phyloP scores from a whole-genome alignment of 1,139 yeast species.

The Sugiyamaella grinbergsii region DNA sequence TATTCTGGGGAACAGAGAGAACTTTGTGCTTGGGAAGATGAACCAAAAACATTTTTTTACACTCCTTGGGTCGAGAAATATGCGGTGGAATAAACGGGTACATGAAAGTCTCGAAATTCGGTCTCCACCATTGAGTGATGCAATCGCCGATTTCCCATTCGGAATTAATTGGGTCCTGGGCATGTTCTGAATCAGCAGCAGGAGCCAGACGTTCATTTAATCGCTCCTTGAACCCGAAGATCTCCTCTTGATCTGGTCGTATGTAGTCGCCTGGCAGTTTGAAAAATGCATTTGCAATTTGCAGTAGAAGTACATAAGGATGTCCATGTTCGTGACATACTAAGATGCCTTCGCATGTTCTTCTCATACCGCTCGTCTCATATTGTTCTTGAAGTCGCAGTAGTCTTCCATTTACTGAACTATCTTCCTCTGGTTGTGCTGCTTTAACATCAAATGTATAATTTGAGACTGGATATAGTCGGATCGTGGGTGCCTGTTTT shows the following conservation, averaged over 20 bases:
- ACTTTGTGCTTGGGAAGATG: constrained; percentile 39
- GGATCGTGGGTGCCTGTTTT: constrained; percentile 34
- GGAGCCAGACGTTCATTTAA: constrained; percentile 31
- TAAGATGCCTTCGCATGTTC: constrained; percentile 43
- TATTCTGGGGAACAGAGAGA: constrained; percentile 39
- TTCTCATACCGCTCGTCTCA: constrained; percentile 40
- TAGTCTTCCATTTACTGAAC: constrained; percentile 37
- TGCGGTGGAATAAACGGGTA: constrained; percentile 46
- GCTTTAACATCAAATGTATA: constrained; percentile 42
- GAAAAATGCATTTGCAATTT: constrained; percentile 39
- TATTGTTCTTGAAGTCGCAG: constrained; percentile 40
- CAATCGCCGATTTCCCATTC: constrained; percentile 43
- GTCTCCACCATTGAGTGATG: constrained; percentile 47
- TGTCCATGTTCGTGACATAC: constrained; percentile 44
- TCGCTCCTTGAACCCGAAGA: constrained; percentile 36
- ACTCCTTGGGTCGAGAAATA: constrained; percentile 43
- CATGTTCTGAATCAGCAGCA: constrained; percentile 8
- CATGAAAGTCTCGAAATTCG: constrained; percentile 41
- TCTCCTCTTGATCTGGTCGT: constrained; percentile 40
- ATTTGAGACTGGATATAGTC: constrained; percentile 42
- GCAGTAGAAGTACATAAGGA: constrained; percentile 43
- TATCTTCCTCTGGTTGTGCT: constrained; percentile 41
- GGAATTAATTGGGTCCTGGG: constrained; percentile 24
- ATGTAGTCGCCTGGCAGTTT: constrained; percentile 44
- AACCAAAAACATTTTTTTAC: constrained; percentile 42